Conservation (phyloP, 2,329 filamentous ascomycete genomes). For the Xylariaceae sp. region DNA sequence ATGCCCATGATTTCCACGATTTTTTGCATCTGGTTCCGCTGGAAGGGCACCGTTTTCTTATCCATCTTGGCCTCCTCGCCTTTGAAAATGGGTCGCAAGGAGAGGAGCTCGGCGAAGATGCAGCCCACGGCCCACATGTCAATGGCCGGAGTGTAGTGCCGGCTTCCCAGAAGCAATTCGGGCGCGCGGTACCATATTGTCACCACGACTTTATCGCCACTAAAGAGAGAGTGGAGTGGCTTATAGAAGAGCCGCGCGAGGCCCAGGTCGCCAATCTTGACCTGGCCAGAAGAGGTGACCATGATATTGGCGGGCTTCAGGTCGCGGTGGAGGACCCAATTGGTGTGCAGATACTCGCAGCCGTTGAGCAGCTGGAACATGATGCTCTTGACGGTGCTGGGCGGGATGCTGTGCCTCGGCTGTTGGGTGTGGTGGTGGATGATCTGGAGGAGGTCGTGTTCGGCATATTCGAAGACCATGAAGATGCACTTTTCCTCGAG, state of each 20-base stretch:
- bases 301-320: conserved; percentile 98
- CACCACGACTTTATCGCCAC: conserved; percentile 95
- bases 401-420: conserved; percentile 80
- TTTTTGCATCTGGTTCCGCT: conserved; percentile 98
- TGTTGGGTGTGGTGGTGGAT: conserved; percentile 96
- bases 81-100: conserved; percentile 91
- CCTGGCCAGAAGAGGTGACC: conserved; percentile 83
- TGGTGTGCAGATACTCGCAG: conserved; percentile 88
- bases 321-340: conserved; percentile 96
- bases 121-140: conserved; percentile 98
- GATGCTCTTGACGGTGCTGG: conserved; percentile 84
- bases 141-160: conserved; percentile 96
- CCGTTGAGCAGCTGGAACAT: conserved; percentile 95
- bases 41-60: conserved; percentile 96
- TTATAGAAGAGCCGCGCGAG: conserved; percentile 92
- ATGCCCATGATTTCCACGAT: conserved; percentile 95
- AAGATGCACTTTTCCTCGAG: conserved; percentile 98
- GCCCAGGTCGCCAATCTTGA: conserved; percentile 92
- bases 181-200: conserved; percentile 99
- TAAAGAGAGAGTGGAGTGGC: conserved; percentile 84
- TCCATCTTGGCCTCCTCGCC: conserved; percentile 99
- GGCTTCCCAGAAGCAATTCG: conserved; percentile 82
- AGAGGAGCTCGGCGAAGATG: conserved; percentile 92
- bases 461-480: conserved; percentile 98
- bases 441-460: conserved; percentile 95